Percentiles rank a stretch among this genome's conserved stretches.
Conservation (phyloP, 176 grass and related monocot species). For the Pharus latifolius region DNA sequence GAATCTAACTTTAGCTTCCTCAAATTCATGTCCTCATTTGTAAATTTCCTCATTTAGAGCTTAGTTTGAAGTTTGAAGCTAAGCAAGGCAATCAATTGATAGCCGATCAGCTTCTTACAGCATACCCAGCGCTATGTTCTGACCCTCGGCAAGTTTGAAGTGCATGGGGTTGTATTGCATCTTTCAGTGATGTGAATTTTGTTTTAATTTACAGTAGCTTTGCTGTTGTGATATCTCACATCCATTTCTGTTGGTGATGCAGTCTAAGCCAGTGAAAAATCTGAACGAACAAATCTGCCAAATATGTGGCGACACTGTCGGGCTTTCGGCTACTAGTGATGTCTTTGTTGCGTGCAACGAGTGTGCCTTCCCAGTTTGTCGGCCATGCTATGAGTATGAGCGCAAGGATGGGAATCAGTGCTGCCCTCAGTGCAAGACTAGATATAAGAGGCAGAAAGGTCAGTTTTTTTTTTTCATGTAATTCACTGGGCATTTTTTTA, state of each 20-base stretch:
- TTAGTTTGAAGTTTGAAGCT: too few relatives aligned
- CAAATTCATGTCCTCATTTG: too few relatives aligned
- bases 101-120: too few relatives aligned
- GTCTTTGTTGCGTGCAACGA: slow-evolving; percentile 83
- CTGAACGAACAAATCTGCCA: slow-evolving; percentile 52
- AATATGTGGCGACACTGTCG: slow-evolving; percentile 60
- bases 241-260: background rate
- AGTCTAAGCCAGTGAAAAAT: slow-evolving; percentile 43
- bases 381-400: slow-evolving; percentile 79
- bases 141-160: too few relatives aligned
- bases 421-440: slow-evolving; percentile 80
- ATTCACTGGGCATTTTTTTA: background rate
- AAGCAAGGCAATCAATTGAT: too few relatives aligned
- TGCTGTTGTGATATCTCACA: background rate
- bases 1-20: too few relatives aligned
- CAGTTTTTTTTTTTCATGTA: background rate
- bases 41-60: too few relatives aligned
- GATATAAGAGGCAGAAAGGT: slow-evolving; percentile 90
- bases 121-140: too few relatives aligned
- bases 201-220: background rate
- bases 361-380: slow-evolving; percentile 71
- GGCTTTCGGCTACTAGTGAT: slow-evolving; percentile 39
- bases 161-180: background rate
- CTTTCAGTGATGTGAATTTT: background rate
- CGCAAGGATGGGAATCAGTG: slow-evolving; percentile 66